Evolutionary conservation across 2,329 filamentous ascomycete species (phyloP).

Genomic region (Xylariaceae sp.): DNA sequence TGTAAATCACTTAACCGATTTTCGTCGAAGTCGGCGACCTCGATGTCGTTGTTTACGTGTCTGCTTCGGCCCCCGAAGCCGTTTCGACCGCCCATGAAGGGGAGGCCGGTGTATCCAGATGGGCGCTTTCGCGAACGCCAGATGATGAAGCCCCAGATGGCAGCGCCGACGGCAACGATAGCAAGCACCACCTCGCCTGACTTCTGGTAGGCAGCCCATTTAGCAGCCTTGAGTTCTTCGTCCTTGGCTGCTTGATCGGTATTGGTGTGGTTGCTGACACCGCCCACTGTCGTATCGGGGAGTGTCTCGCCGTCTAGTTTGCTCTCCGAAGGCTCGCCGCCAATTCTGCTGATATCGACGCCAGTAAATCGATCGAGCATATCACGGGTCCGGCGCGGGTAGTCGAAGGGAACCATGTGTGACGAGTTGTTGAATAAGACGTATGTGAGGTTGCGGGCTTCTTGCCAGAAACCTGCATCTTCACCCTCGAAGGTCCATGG

Average conservation of each 20-base stretch:
- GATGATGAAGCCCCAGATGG: constrained; percentile 67
- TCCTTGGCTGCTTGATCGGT: constrained; percentile 64
- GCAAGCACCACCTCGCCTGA: constrained; percentile 82
- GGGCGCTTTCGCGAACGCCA: constrained; percentile 57
- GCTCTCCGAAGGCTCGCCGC: constrained; percentile 71
- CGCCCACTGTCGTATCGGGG: constrained; percentile 70
- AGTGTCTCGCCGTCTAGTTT: constrained; percentile 81
- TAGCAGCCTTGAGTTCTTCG: constrained; percentile 70
- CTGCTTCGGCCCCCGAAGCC: constrained; percentile 39
- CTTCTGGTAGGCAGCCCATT: constrained; percentile 83
- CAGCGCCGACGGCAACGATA: constrained; percentile 69
- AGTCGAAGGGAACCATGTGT: constrained; percentile 98
- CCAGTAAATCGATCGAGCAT: constrained; percentile 97
- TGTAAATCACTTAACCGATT: constrained; percentile 59
- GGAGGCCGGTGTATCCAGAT: constrained; percentile 50
- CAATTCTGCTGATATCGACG: constrained; percentile 85
- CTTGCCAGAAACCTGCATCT: constrained; percentile 84
- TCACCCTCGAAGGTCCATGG: constrained; percentile 94
- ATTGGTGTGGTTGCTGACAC: constrained; percentile 55
- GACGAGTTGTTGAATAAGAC: constrained; percentile 92
- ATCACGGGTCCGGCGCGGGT: constrained; percentile 76
- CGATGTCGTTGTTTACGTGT: constrained; percentile 45
- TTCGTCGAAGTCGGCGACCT: constrained; percentile 62
- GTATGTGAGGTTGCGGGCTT: constrained; percentile 92
- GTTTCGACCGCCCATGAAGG: constrained; percentile 34